Evolutionary conservation across 306 rosid species (phyloP).

Genomic region (Prunus mume): DNA sequence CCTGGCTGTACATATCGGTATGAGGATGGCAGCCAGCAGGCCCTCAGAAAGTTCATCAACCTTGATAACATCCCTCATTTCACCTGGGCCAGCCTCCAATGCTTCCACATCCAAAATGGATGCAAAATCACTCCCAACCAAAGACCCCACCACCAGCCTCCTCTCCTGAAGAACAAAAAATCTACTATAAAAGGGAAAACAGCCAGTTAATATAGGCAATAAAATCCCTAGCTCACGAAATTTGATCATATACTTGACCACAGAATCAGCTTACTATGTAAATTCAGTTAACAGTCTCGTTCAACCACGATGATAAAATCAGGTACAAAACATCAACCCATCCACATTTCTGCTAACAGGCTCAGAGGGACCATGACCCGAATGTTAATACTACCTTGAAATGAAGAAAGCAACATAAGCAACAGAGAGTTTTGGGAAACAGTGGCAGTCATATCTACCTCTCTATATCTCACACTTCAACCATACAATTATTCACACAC

Average conservation of each 20-base stretch:
- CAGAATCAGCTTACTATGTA: not conserved
- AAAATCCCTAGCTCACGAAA: conserved; percentile 2
- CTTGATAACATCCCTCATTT: conserved; percentile 98
- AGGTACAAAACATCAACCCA: not conserved
- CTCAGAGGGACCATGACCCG: not conserved
- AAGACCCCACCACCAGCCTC: conserved; percentile 30
- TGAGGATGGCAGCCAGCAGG: conserved; percentile 75
- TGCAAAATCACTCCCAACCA: conserved; percentile 33
- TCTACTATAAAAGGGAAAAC: conserved; percentile 7
- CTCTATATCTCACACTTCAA: conserved; percentile 23
- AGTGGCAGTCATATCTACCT: conserved; percentile 15
- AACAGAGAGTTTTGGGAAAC: conserved; percentile 13
- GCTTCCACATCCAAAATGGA: conserved; percentile 75
- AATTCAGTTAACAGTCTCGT: conserved; percentile 17
- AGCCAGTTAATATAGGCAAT: not conserved
- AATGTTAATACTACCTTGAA: conserved; percentile 15
- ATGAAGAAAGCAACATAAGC: conserved; percentile 2
- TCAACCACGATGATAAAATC: conserved; percentile 8
- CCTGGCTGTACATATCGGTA: conserved; percentile 35
- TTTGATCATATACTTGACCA: conserved; percentile 2
- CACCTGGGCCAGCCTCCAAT: conserved; percentile 60
- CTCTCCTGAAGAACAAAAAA: conserved; percentile 23
- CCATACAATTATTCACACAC: conserved; percentile 1
- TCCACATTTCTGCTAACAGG: conserved; percentile 20
- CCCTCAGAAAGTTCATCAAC: conserved; percentile 78